Evolutionary conservation across 768 basidiomycete species (phyloP).

Genomic region (Strobilomyces echinocephalus): DNA sequence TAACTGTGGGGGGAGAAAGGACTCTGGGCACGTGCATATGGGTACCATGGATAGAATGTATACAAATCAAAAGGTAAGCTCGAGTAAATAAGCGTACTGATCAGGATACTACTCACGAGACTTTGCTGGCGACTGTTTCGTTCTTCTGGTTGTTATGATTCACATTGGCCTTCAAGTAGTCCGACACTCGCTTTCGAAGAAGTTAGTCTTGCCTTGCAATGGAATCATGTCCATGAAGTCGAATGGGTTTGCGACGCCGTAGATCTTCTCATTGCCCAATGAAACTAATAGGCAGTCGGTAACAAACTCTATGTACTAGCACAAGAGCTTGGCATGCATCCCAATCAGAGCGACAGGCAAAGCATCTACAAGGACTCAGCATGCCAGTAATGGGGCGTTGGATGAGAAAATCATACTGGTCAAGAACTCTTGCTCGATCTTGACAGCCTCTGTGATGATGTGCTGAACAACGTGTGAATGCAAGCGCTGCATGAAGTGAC

Average conservation of each 20-base stretch:
- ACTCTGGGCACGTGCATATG: slow-evolving; percentile 21
- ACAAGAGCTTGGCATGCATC: slow-evolving; percentile 89
- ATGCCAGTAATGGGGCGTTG: background rate
- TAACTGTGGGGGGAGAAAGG: slow-evolving; percentile 31
- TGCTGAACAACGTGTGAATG: too few species aligned
- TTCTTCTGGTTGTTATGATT: slow-evolving; percentile 31
- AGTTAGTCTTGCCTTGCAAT: slow-evolving; percentile 93
- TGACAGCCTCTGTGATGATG: too few species aligned
- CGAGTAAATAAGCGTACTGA: background rate
- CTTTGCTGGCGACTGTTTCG: slow-evolving; percentile 22
- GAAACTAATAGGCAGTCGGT: slow-evolving; percentile 84
- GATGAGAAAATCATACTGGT: too few species aligned
- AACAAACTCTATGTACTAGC: slow-evolving; percentile 88
- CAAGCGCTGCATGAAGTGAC: slow-evolving; percentile 52
- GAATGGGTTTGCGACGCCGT: slow-evolving; percentile 75
- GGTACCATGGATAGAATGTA: slow-evolving; percentile 1
- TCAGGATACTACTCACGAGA: slow-evolving; percentile 37
- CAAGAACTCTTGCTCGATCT: too few species aligned
- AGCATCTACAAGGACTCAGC: slow-evolving; percentile 25
- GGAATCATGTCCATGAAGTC: slow-evolving; percentile 97
- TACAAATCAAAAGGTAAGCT: slow-evolving; percentile 2
- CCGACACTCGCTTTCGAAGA: slow-evolving; percentile 95
- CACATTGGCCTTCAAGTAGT: slow-evolving; percentile 68
- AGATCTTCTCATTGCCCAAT: slow-evolving; percentile 77
- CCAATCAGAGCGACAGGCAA: slow-evolving; percentile 33